These are phyloP conservation scores for Carex parvula DNA, from an alignment of 176 grass and related monocot genomes.

Conservation along the genomic window DNA sequence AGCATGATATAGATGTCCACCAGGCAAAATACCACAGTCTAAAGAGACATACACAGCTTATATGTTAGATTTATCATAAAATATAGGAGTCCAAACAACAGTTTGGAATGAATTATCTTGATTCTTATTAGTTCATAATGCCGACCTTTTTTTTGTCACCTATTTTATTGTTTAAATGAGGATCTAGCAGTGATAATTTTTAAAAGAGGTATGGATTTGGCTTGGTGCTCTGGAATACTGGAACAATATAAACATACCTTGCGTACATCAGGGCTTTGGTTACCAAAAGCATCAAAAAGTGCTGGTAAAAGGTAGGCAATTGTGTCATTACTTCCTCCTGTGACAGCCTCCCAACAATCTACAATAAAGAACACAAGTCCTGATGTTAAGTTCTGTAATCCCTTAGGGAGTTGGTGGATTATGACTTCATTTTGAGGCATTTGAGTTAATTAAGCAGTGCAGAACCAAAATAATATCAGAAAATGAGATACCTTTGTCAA, in stretches of 20 bases:
- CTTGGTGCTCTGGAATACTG: neutral
- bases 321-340: conserved; percentile 84
- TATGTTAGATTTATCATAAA: neutral
- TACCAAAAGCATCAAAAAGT: conserved; percentile 91
- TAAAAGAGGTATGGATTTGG: neutral
- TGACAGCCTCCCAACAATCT: conserved; percentile 80
- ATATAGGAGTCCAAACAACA: neutral
- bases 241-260: conserved; percentile 42
- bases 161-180: neutral
- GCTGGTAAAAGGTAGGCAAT: conserved; percentile 86
- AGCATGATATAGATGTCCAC: conserved; percentile 97
- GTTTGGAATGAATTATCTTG: neutral
- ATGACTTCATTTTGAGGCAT: neutral
- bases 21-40: conserved; percentile 96
- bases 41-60: conserved; percentile 4
- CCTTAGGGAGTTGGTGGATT: neutral
- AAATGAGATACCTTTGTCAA: conserved; percentile 87
- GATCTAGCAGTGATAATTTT: neutral
- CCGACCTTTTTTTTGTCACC: neutral
- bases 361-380: conserved; percentile 26
- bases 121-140: neutral
- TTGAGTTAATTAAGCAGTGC: neutral
- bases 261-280: conserved; percentile 93
- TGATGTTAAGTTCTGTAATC: neutral
- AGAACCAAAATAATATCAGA: conserved; percentile 4